Evolutionary conservation across 2,329 filamentous ascomycete species (phyloP), one percentile per base, ranked within the genome.

Genomic region (Scedosporium boydii): DNA sequence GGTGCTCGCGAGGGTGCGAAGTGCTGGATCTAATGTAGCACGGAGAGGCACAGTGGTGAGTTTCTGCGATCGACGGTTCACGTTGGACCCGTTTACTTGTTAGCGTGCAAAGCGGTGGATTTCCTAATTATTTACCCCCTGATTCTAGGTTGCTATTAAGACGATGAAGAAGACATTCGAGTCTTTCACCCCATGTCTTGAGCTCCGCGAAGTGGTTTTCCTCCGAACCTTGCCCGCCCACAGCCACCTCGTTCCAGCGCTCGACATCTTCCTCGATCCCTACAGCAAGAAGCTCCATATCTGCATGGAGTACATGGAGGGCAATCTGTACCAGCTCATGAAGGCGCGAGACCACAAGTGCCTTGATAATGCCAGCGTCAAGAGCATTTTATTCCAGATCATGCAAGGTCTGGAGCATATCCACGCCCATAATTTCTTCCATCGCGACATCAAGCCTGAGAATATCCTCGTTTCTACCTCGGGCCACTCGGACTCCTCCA

Each of bases 101-200:
- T 26, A 23, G 53, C 53, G 34, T 21, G 1, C 18, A 34, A 21
- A 41, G 7, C 23, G 26, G 55, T 23, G 34, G n/a, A 14, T 18
- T 18, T 14, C 44, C 21, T 60, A 46, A n/a, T 57, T 16, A 62
- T 41, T 41, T 34, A 58, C n/a, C 27, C 38, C 23, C 7, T 55
- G 46, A 26, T 53, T 65, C 62, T 57, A 98, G 95, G 90, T 99
- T 70, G 95, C 95, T 53, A 97, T 99, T 78, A 99, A 99, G 78
- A 98, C 95, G 5, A 99, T 99, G 95, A 99, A 99, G 83, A 99
- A 99, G 84, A 93, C 89, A 0, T 99, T 98, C 70, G 93, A 98
- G 69, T 96, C 91, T 1, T 92, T 97, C 72, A 79, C 85, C 16
- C 89, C 92, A 60, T 99, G 95, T 74, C 78, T 97, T 66, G 95